Base-by-base conservation (phyloP, 2,329 filamentous ascomycete species). In the Colletotrichum gloeosporioides region DNA sequence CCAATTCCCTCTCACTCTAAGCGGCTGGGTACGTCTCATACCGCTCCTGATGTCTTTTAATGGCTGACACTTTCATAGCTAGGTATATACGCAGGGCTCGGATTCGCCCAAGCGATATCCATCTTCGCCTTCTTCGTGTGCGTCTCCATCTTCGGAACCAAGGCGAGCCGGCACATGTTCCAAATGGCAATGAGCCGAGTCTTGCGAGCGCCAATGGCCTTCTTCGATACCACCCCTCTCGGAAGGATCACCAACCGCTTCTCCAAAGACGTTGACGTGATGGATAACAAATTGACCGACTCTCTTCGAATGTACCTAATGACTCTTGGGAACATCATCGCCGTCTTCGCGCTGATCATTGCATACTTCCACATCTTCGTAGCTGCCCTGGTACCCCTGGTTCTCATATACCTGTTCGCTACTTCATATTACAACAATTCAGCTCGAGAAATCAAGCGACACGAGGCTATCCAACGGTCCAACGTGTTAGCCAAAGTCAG, bases 171-270 rank as follows among this genome's bases (percentile, higher is more conserved):
- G 83, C 89, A 89, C 49, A 95, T 99, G 91, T 90, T 98, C 70
- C 91, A 93, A 36, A 89, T 92, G 36, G 96, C 96, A 8, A 94
- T 98, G 80, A 92, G 89, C 13, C 90, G 94, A 15, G 95, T 96
- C 1, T 85, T 93, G 18, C 88, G 92, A 31, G 92, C 92, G 3
- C 92, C 92, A 29, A 93, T 93, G 95, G 94, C 94, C 6, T 99
- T 98, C 87, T 99, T 99, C 86, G 96, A 99, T 81, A 98, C 96
- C 0, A 99, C 96, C 1, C 96, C 96, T 1, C 90, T 98, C 1
- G 96, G 96, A n/a, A 93, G 96, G 53, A 98, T 99, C 83, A 98
- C 95, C 32, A 99, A 99, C 83, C 94, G 96, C 25, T 99, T 99
- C 86, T 98, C 95, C 31, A 94, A 96, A 79, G 96, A 99, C 81